A percentile compares a stretch with the other conserved stretches of the same genome.
These are phyloP conservation scores for Solanum bulbocastanum DNA, from an alignment of 257 asterid species.

Conservation along the genomic window DNA sequence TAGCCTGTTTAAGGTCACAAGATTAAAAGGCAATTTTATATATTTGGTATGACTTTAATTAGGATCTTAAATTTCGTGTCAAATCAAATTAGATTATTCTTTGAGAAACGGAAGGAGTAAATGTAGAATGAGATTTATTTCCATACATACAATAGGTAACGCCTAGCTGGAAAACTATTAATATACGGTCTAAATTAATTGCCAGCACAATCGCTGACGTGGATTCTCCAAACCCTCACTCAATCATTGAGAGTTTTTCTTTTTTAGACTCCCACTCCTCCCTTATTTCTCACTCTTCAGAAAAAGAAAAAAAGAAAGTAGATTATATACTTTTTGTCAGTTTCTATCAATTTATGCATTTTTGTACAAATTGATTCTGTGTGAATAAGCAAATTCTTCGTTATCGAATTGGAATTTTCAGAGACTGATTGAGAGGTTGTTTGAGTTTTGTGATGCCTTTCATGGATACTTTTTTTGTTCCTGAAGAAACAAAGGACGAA, in stretches of 20 bases:
- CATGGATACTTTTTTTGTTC: conserved; percentile 16
- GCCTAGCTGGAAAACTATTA: conserved; percentile 19
- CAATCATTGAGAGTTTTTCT: conserved; percentile 13
- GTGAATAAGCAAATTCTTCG: neutral
- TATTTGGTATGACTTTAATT: too few relatives aligned
- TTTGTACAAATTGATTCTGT: neutral
- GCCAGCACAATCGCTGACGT: conserved; percentile 1
- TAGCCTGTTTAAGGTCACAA: too few relatives aligned
- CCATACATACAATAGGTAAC: neutral
- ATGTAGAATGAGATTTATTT: neutral
- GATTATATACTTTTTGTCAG: neutral
- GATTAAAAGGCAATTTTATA: too few relatives aligned
- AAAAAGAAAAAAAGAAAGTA: neutral
- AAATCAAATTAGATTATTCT: too few relatives aligned
- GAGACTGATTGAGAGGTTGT: neutral
- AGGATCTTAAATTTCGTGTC: too few relatives aligned
- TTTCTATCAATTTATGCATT: conserved; percentile 2
- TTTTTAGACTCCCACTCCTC: neutral
- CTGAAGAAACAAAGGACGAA: conserved; percentile 22
- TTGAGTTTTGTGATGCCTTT: conserved; percentile 12
- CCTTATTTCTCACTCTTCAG: neutral
- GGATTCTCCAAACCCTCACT: neutral
- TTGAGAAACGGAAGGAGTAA: too few relatives aligned
- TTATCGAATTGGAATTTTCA: neutral
- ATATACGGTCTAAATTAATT: conserved; percentile 11